These are phyloP conservation scores for Xylariaceae sp. DNA, from an alignment of 2,329 filamentous ascomycete species.

Conservation along the genomic window DNA sequence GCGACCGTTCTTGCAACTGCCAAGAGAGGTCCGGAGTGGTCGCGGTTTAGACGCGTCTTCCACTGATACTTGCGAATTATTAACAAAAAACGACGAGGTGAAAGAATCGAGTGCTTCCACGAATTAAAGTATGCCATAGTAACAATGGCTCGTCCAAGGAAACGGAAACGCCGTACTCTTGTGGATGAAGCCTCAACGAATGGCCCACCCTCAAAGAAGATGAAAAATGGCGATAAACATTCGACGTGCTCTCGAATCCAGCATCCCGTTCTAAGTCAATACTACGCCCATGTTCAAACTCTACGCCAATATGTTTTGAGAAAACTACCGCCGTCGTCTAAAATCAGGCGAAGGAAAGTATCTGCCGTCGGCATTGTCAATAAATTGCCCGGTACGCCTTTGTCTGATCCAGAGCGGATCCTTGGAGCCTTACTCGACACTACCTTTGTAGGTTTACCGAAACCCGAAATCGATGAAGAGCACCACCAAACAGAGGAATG, in stretches of 20 bases:
- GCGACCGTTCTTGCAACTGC: background rate
- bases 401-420: slow-evolving; percentile 36
- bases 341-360: slow-evolving; percentile 56
- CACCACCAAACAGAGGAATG: slow-evolving; percentile 52
- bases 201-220: slow-evolving; percentile 21
- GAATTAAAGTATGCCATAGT: slow-evolving; percentile 3
- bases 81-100: background rate
- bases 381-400: slow-evolving; percentile 13
- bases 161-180: slow-evolving; percentile 24
- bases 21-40: background rate
- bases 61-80: background rate
- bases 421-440: slow-evolving; percentile 62
- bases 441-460: slow-evolving; percentile 58
- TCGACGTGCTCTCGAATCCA: slow-evolving; percentile 26
- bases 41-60: slow-evolving; percentile 9
- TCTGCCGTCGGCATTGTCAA: slow-evolving; percentile 38
- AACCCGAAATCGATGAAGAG: slow-evolving; percentile 29
- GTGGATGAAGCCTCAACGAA: slow-evolving; percentile 10
- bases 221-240: slow-evolving; percentile 6
- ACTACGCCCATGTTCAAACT: slow-evolving; percentile 62
- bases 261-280: slow-evolving; percentile 64
- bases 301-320: slow-evolving; percentile 67
- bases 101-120: background rate
- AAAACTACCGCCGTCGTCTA: slow-evolving; percentile 64
- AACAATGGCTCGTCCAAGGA: slow-evolving; percentile 29